phyloP scores from a whole-genome alignment of 768 basidiomycete genomes.

The Infundibulicybe gibba region DNA sequence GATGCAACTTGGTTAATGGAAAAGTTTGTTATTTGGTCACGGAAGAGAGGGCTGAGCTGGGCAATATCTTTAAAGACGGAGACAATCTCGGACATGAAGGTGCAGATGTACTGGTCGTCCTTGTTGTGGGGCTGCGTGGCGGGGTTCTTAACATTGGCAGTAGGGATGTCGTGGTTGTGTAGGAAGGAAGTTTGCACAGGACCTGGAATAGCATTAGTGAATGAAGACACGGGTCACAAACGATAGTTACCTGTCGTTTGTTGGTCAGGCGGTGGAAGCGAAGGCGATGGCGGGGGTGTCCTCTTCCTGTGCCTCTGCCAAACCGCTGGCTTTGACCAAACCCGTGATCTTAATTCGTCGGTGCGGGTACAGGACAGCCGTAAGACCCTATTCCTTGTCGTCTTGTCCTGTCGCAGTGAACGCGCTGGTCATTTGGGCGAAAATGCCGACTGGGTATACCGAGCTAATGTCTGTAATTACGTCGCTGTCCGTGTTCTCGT shows the following conservation, averaged over 20 bases:
- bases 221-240: slow-evolving; percentile 78
- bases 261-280: no score
- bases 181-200: no score
- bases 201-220: no score
- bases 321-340: slow-evolving; percentile 69
- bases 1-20: slow-evolving; percentile 88
- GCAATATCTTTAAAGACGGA: no score
- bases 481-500: no score
- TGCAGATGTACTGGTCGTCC: slow-evolving; percentile 90
- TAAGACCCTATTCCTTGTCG: slow-evolving; percentile 85
- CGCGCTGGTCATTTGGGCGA: no score
- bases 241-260: slow-evolving; percentile 80
- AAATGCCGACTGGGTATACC: slow-evolving; percentile 92
- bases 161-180: no score
- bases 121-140: slow-evolving; percentile 88
- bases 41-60: slow-evolving; percentile 98
- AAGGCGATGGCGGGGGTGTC: no score
- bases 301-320: no score
- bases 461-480: slow-evolving; percentile 84
- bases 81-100: no score
- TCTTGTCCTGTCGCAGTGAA: slow-evolving; percentile 57
- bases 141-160: no score
- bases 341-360: slow-evolving; percentile 86
- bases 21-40: slow-evolving; percentile 97
- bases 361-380: no score